A percentile compares a stretch with the other conserved stretches of the same genome.
Conservation (phyloP, 495 filamentous ascomycete species). For the Neurospora africana region DNA sequence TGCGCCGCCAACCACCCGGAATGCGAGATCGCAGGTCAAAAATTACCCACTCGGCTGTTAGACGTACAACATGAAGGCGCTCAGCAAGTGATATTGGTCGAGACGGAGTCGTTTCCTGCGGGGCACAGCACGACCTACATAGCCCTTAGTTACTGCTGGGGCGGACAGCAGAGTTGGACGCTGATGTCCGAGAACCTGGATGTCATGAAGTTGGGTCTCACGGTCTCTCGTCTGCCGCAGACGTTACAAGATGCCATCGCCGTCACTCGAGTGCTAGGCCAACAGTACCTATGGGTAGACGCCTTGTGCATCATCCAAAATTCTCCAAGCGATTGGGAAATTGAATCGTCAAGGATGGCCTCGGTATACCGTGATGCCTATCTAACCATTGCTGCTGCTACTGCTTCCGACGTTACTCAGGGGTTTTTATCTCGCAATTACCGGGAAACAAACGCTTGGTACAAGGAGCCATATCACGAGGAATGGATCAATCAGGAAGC, state of each 20-base stretch:
- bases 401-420: background rate
- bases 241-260: constrained; percentile 1
- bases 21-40: background rate
- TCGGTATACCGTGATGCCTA: constrained; percentile 4
- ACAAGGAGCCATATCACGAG: background rate
- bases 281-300: constrained; percentile 2
- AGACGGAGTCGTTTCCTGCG: background rate
- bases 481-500: background rate
- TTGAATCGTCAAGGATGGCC: constrained; percentile 5
- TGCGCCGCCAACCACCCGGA: background rate
- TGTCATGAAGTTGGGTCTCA: background rate
- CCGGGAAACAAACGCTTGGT: background rate
- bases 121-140: background rate
- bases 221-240: background rate
- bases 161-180: background rate
- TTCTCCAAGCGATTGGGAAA: constrained; percentile 2
- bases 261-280: background rate
- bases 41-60: background rate
- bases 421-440: constrained; percentile 2
- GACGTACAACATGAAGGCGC: background rate
- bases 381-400: constrained; percentile 2
- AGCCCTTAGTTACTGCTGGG: constrained; percentile 5
- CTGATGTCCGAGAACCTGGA: background rate
- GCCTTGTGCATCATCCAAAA: constrained; percentile 5
- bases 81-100: background rate